Evolutionary conservation across 768 basidiomycete genomes (phyloP).

Genomic region (Pisolithus tinctorius): DNA sequence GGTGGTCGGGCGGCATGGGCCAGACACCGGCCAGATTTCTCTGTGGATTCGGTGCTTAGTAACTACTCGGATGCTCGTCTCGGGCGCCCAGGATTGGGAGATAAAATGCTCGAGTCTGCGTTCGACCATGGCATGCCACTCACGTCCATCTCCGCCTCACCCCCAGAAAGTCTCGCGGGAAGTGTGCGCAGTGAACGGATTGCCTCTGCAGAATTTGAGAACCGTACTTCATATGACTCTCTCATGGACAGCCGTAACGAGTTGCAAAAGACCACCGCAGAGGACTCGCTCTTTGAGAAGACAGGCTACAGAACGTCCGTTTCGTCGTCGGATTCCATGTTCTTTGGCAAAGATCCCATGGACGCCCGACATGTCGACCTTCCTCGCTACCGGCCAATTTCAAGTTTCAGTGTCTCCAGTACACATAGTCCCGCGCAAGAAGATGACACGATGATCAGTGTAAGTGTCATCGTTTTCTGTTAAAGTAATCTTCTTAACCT

Average conservation of each 20-base stretch:
- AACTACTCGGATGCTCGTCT: conserved; percentile 53
- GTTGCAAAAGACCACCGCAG: conserved; percentile 25
- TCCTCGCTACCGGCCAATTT: conserved; percentile 58
- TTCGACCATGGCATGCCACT: conserved; percentile 49
- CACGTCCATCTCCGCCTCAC: conserved; percentile 60
- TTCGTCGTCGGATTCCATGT: conserved; percentile 52
- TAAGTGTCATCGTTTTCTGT: conserved; percentile 28
- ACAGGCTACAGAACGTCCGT: conserved; percentile 45
- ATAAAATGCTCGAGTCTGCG: conserved; percentile 79
- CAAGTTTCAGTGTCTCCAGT: conserved; percentile 48
- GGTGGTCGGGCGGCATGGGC: conserved; percentile 57
- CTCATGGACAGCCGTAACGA: conserved; percentile 49
- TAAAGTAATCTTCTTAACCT: conserved; percentile 4
- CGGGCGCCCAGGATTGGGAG: conserved; percentile 69
- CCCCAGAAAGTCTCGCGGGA: conserved; percentile 36
- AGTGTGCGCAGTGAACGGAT: conserved; percentile 10
- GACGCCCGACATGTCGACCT: conserved; percentile 33
- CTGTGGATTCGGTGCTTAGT: conserved; percentile 61
- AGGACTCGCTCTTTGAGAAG: conserved; percentile 60
- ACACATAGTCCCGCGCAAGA: conserved; percentile 50
- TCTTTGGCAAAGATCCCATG: conserved; percentile 40
- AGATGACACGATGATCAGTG: conserved; percentile 79
- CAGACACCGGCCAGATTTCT: conserved; percentile 48
- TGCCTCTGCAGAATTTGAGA: conserved; percentile 14
- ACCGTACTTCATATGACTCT: conserved; percentile 53